Evolutionary conservation across 2,329 filamentous ascomycete species (phyloP).

Genomic region (Alternaria novae-zelandiae): DNA sequence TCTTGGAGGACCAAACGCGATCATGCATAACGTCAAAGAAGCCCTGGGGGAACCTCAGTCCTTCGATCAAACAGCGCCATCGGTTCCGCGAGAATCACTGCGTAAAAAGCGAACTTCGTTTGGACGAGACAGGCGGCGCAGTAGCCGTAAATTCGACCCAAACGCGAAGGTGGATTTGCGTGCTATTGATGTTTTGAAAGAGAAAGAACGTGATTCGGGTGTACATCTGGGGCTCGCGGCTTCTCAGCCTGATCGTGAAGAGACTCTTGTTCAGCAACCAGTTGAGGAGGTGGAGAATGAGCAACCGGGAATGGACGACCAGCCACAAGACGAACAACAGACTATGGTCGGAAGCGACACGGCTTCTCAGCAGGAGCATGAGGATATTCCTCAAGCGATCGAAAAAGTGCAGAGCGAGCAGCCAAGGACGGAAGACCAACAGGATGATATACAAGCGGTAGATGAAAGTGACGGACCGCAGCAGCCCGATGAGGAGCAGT

Average conservation of each 20-base stretch:
- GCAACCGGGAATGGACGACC: conserved; percentile 2
- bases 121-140: conserved; percentile 33
- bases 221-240: conserved; percentile 14
- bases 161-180: conserved; percentile 30
- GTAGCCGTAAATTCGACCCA: conserved; percentile 40
- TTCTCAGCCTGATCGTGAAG: conserved; percentile 11
- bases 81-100: conserved; percentile 19
- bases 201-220: conserved; percentile 25
- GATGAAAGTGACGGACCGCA: neutral
- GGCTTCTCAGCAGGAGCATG: neutral
- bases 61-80: neutral
- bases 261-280: conserved; percentile 2
- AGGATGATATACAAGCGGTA: neutral
- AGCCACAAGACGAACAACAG: conserved; percentile 12
- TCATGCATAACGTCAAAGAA: conserved; percentile 41
- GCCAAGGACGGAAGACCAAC: neutral
- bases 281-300: conserved; percentile 8
- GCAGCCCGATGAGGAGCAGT: conserved; percentile 8
- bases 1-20: conserved; percentile 53
- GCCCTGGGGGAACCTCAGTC: conserved; percentile 23
- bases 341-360: conserved; percentile 5
- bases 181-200: conserved; percentile 29
- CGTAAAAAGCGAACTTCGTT: conserved; percentile 38
- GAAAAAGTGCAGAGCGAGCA: neutral
- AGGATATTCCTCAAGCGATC: neutral